Base-by-base conservation (phyloP, 2,329 filamentous ascomycete species). In the Mycogone perniciosa region DNA sequence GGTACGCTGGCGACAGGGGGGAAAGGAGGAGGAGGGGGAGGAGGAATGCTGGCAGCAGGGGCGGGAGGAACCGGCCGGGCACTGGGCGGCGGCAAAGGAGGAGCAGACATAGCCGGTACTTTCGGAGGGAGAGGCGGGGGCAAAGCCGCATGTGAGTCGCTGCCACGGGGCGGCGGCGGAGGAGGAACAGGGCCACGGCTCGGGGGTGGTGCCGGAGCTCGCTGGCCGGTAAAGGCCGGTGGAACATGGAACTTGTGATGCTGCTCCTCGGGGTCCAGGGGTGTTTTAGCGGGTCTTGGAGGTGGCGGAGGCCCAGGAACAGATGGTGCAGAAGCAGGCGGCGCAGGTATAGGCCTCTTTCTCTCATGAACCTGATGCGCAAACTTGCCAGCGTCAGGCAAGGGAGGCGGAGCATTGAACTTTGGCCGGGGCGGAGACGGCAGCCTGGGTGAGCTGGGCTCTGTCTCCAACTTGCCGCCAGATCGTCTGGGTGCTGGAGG, bases 361-460 rank as follows among this genome's bases (percentile, higher is more conserved):
- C 13, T 53, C 31, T 51, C 66, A 3, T 62, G 58, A 31, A 51
- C 57, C 59, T 67, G 78, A 70, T 84, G 76, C 4, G 86, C 89
- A 64, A 82, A 93, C 68, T 89, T 95, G 35, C 93, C 93, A 52
- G 93, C 93, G 67, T 96, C 91, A 50, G 89, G 82, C 53, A 97
- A 71, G 2, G 92, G 88, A 33, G 93, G 93, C 42, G 93, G 93
- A 7, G 89, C 92, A 57, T 84, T 80, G 72, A 95, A 97, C 60
- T 77, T 79, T 7, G 82, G 81, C 46, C 84, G 79, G 26, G 83
- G 79, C 11, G 68, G 67, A 31, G 62, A 59, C 7, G 77, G 77
- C 13, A 84, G 81, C 9, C 89, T 87, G 10, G 85, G 80, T 10
- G 77, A 82, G 11, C 89, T 88, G 10, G 85, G 80, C 53, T 89